Evolutionary conservation across 1,139 yeast genomes (phyloP), one percentile per base, ranked within the genome.

Genomic region (Kurtzmaniella natalensis): DNA sequence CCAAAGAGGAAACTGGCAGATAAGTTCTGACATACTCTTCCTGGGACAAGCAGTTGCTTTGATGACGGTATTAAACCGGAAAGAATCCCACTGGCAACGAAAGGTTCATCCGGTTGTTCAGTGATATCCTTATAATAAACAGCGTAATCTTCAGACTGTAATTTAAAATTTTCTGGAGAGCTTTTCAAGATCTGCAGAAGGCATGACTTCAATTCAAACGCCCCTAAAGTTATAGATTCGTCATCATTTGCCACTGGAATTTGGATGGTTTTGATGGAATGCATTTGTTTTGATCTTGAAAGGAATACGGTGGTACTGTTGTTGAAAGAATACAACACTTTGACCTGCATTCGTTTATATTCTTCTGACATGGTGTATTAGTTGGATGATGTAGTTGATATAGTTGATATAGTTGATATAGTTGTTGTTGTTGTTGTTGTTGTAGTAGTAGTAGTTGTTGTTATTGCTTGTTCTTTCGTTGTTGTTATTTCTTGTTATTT

Each of bases 71-170:
- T 41, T 26, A 68, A 50, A 23, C 66, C 62, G 1, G 86, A 76
- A 32, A 79, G 63, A 16, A 78, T 64, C 0, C 92, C 92, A 44
- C 77, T 73, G 14, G 86, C 81, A 7, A 82, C 92, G 51, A 78
- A 77, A 2, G 92, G 92, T 54, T 82, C 89, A 47, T 79, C 86
- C 5, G 76, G 77, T 47, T 69, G 74, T 51, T 82, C 92, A 21
- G 83, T 74, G 32, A 81, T 72, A 51, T 82, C 92, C 46, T 77
- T 79, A 44, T 78, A 80, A 54, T 82, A 82, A 14, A 82, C 76
- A 27, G 84, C 83, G 50, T 78, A 81, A 49, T 82, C 92, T 38
- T 64, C 64, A 1, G 60, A 38, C 15, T 60, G 56, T 38, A 66
- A 64, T 38, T 53, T 61, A 58, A 70, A 77, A 54, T 75, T 68